Evolutionary conservation across 2,329 filamentous ascomycete genomes (phyloP).

Genomic region (Botrytis porri): DNA sequence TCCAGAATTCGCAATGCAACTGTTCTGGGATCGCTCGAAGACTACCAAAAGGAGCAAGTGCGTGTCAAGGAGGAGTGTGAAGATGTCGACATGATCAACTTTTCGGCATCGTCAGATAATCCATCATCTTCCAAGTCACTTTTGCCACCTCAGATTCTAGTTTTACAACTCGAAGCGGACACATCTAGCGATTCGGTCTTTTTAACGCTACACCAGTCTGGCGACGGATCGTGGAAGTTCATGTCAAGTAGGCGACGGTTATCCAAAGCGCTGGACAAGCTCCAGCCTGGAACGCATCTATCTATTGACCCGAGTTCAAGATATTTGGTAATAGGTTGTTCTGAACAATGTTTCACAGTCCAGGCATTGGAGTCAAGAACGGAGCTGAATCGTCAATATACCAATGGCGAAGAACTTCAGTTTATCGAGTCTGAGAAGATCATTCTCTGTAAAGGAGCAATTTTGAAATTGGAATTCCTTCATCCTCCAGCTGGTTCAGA

Average conservation of each 20-base stretch:
- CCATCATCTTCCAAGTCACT: slow-evolving; percentile 9
- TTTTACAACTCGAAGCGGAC: slow-evolving; percentile 63
- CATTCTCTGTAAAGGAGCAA: slow-evolving; percentile 60
- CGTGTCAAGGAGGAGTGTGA: slow-evolving; percentile 39
- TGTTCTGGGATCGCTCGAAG: slow-evolving; percentile 59
- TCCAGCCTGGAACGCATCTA: slow-evolving; percentile 59
- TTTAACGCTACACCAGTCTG: slow-evolving; percentile 60
- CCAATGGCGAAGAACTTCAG: slow-evolving; percentile 45
- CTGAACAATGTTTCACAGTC: slow-evolving; percentile 67
- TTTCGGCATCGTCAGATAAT: not conserved
- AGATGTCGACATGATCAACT: slow-evolving; percentile 20
- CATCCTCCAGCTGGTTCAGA: slow-evolving; percentile 65
- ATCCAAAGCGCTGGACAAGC: slow-evolving; percentile 50
- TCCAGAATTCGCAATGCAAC: slow-evolving; percentile 75
- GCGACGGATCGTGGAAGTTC: slow-evolving; percentile 39
- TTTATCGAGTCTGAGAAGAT: slow-evolving; percentile 52
- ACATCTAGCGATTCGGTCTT: slow-evolving; percentile 69
- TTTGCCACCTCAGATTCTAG: slow-evolving; percentile 75
- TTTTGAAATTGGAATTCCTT: slow-evolving; percentile 85
- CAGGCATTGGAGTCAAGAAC: slow-evolving; percentile 63
- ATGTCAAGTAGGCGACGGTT: slow-evolving; percentile 56
- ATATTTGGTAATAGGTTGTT: slow-evolving; percentile 66
- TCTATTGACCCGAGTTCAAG: slow-evolving; percentile 74
- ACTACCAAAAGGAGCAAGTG: slow-evolving; percentile 41
- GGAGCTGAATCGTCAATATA: slow-evolving; percentile 51